These are phyloP conservation scores for Colletotrichum sp. DNA, from an alignment of 2,329 filamentous ascomycete species.

Conservation along the genomic window DNA sequence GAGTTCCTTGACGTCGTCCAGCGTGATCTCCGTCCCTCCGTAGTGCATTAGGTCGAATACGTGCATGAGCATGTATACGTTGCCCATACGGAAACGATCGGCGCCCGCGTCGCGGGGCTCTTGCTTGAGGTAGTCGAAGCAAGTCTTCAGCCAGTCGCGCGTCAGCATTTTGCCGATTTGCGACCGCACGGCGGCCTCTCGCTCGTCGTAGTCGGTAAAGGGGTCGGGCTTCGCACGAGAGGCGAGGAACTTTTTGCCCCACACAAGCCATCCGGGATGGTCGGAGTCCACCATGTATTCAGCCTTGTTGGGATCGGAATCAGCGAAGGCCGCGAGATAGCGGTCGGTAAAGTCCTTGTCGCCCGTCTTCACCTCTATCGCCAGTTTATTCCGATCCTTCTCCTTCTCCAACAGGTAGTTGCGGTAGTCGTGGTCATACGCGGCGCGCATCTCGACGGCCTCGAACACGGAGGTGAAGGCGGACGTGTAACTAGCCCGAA, in stretches of 20 bases:
- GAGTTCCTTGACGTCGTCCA: slow-evolving; percentile 87
- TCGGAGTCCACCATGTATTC: slow-evolving; percentile 93
- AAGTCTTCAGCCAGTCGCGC: slow-evolving; percentile 83
- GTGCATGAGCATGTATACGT: slow-evolving; percentile 85
- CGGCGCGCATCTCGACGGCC: slow-evolving; percentile 84
- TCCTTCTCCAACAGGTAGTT: slow-evolving; percentile 87
- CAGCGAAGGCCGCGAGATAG: slow-evolving; percentile 78
- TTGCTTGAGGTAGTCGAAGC: slow-evolving; percentile 94
- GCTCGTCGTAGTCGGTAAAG: slow-evolving; percentile 77
- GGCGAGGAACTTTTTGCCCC: slow-evolving; percentile 86
- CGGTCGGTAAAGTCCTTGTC: slow-evolving; percentile 80
- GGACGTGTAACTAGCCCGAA: slow-evolving; percentile 81
- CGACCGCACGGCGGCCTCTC: slow-evolving; percentile 74
- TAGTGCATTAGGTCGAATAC: slow-evolving; percentile 89
- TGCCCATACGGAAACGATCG: slow-evolving; percentile 90
- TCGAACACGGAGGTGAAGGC: slow-evolving; percentile 80
- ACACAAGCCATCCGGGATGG: slow-evolving; percentile 95
- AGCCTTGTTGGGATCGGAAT: slow-evolving; percentile 62
- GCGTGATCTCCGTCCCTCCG: slow-evolving; percentile 76
- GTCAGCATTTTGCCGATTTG: slow-evolving; percentile 84
- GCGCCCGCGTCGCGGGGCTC: slow-evolving; percentile 83
- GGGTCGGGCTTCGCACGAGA: slow-evolving; percentile 73
- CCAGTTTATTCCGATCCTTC: slow-evolving; percentile 75
- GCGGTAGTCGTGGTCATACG: slow-evolving; percentile 85
- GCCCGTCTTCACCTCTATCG: slow-evolving; percentile 74